These are phyloP conservation scores for Myxozyma udenii DNA, from an alignment of 805 yeast genomes.

Conservation along the genomic window DNA sequence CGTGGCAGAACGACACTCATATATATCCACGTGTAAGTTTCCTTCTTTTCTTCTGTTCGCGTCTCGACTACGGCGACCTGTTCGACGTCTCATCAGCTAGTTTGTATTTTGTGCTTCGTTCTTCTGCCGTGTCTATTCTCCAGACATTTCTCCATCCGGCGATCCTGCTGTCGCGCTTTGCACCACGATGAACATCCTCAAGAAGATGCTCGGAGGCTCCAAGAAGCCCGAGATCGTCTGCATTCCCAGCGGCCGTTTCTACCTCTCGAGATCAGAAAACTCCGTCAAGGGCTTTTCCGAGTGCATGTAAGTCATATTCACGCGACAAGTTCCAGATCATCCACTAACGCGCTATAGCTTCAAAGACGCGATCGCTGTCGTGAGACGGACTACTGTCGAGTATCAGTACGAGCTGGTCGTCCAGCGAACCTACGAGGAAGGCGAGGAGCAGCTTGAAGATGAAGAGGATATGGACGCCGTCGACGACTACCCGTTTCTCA, in stretches of 20 bases:
- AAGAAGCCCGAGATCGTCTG: slow-evolving; percentile 37
- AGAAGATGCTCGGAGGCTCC: slow-evolving; percentile 40
- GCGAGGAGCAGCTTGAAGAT: slow-evolving; percentile 51
- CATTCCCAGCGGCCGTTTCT: slow-evolving; percentile 78
- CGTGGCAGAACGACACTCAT: no score
- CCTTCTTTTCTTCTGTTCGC: no score
- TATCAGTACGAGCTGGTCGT: slow-evolving; percentile 69
- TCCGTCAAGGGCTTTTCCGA: slow-evolving; percentile 88
- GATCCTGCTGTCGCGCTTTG: background rate
- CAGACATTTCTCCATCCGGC: no score
- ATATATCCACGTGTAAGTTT: no score
- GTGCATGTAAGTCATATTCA: slow-evolving; percentile 36
- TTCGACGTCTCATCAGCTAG: no score
- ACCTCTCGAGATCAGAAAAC: slow-evolving; percentile 64
- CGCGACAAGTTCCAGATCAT: background rate
- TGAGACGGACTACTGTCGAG: slow-evolving; percentile 64
- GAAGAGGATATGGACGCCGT: slow-evolving; percentile 41
- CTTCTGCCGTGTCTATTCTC: no score
- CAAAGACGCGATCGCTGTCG: slow-evolving; percentile 71
- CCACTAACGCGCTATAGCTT: slow-evolving; percentile 49
- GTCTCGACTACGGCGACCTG: background rate
- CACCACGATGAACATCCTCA: slow-evolving; percentile 62
- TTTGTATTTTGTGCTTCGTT: no score
- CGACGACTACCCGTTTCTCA: slow-evolving; percentile 70
- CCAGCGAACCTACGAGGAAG: slow-evolving; percentile 65